phyloP scores from a whole-genome alignment of 2,329 filamentous ascomycete genomes.

The Talaromyces funiculosus region DNA sequence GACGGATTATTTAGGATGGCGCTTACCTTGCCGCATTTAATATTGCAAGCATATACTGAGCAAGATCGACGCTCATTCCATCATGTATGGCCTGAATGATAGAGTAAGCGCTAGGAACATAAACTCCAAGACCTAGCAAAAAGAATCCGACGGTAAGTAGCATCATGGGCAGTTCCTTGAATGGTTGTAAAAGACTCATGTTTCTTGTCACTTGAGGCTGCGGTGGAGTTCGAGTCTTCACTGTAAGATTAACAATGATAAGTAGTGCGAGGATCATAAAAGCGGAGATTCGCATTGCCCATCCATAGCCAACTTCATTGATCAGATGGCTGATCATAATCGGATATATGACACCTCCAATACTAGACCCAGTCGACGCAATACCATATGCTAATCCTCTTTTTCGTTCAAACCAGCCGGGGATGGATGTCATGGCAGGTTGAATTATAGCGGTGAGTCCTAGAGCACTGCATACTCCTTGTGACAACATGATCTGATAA shows the following conservation, averaged over 20 bases:
- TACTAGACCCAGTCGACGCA: slow-evolving; percentile 31
- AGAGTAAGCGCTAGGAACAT: slow-evolving; percentile 52
- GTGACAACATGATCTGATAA: slow-evolving; percentile 50
- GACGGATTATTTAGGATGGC: neutral
- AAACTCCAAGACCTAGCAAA: slow-evolving; percentile 51
- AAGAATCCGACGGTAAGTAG: slow-evolving; percentile 34
- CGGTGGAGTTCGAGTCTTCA: slow-evolving; percentile 41
- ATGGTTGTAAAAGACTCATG: slow-evolving; percentile 27
- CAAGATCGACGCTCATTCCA: slow-evolving; percentile 46
- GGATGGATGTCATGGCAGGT: slow-evolving; percentile 42
- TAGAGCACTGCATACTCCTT: slow-evolving; percentile 47
- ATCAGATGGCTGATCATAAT: slow-evolving; percentile 58
- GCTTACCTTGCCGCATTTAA: slow-evolving; percentile 45
- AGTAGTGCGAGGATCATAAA: slow-evolving; percentile 58
- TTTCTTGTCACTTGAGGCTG: neutral
- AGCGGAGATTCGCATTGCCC: slow-evolving; percentile 52
- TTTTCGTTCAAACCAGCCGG: slow-evolving; percentile 5
- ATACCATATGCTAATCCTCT: slow-evolving; percentile 16
- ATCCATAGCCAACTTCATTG: slow-evolving; percentile 48
- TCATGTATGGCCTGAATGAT: slow-evolving; percentile 41
- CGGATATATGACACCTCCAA: slow-evolving; percentile 55
- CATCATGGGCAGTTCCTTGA: slow-evolving; percentile 43
- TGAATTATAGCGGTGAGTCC: slow-evolving; percentile 46
- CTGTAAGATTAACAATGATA: slow-evolving; percentile 48
- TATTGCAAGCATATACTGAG: slow-evolving; percentile 50